phyloP scores from a whole-genome alignment of 1,139 yeast genomes.

The Pichia terricola region DNA sequence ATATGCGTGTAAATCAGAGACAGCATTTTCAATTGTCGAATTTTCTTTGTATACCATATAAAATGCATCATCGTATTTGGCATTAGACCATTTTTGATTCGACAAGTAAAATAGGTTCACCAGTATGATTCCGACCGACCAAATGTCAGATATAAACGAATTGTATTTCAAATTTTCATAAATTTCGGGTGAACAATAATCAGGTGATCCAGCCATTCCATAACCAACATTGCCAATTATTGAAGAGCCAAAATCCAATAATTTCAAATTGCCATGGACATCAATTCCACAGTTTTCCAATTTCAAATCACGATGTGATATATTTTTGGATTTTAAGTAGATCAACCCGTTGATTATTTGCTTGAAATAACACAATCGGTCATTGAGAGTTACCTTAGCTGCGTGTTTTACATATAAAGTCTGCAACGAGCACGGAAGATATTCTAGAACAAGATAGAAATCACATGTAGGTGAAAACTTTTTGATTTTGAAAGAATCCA shows the following conservation, averaged over 20 bases:
- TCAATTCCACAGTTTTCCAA: conserved; percentile 45
- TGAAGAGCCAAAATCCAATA: conserved; percentile 48
- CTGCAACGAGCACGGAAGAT: conserved; percentile 34
- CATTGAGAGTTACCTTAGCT: conserved; percentile 17
- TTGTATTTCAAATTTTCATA: conserved; percentile 30
- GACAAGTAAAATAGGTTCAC: conserved; percentile 24
- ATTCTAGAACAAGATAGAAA: conserved; percentile 38
- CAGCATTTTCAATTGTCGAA: conserved; percentile 3
- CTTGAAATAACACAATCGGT: conserved; percentile 35
- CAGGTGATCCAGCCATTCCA: conserved; percentile 44
- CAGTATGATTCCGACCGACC: conserved; percentile 42
- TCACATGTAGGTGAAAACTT: conserved; percentile 7
- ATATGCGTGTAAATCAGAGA: background rate
- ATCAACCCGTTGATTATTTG: conserved; percentile 36
- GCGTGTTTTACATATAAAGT: conserved; percentile 34
- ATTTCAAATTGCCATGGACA: conserved; percentile 36
- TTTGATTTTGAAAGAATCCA: conserved; percentile 30
- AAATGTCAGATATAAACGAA: conserved; percentile 35
- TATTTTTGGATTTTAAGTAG: conserved; percentile 35
- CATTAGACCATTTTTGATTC: conserved; percentile 24
- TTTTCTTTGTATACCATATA: background rate
- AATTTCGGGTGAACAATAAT: conserved; percentile 42
- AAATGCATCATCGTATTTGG: conserved; percentile 14
- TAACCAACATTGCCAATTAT: conserved; percentile 14
- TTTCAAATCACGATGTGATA: conserved; percentile 48